These are phyloP conservation scores for Aplosporella prunicola DNA, from an alignment of 2,329 filamentous ascomycete genomes.

Conservation along the genomic window DNA sequence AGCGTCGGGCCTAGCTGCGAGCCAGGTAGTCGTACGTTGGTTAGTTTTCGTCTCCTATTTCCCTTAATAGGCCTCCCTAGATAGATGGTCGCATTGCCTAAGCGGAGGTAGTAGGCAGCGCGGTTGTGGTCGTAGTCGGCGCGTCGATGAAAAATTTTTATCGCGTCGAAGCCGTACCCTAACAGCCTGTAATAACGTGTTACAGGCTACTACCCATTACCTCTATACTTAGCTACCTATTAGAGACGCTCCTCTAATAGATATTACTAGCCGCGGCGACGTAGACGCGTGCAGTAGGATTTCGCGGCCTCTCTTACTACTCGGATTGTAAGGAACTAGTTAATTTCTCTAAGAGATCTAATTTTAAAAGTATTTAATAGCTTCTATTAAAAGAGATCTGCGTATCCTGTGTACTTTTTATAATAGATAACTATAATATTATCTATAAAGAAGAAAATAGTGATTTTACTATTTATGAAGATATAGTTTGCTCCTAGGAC, in stretches of 20 bases:
- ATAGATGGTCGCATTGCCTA: conserved; percentile 5
- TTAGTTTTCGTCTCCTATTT: conserved; percentile 1
- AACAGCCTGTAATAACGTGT: conserved; percentile 1
- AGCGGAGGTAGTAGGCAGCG: conserved; percentile 5
- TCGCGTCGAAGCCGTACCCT: conserved; percentile 1
- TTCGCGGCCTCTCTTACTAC: conserved; percentile 13
- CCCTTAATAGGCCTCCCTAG: conserved; percentile 2
- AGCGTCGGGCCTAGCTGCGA: conserved; percentile 1
- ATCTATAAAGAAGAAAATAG: conserved; percentile 14
- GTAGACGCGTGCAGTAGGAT: too few relatives aligned
- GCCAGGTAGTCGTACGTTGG: conserved; percentile 5
- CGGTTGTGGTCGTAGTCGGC: background rate
- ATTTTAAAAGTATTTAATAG: conserved; percentile 9
- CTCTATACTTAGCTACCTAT: conserved; percentile 5
- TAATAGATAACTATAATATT: conserved; percentile 13
- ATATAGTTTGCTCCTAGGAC: conserved; percentile 12
- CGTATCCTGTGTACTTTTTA: background rate
- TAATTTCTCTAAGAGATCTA: conserved; percentile 8
- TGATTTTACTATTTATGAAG: conserved; percentile 7
- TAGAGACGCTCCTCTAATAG: too few relatives aligned
- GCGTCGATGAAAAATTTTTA: conserved; percentile 1
- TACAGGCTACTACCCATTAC: background rate
- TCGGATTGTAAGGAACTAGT: conserved; percentile 11
- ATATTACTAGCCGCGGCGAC: too few relatives aligned
- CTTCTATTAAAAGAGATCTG: conserved; percentile 6